phyloP scores from a whole-genome alignment of 2,329 filamentous ascomycete genomes.

The Penicillium brevicompactum region DNA sequence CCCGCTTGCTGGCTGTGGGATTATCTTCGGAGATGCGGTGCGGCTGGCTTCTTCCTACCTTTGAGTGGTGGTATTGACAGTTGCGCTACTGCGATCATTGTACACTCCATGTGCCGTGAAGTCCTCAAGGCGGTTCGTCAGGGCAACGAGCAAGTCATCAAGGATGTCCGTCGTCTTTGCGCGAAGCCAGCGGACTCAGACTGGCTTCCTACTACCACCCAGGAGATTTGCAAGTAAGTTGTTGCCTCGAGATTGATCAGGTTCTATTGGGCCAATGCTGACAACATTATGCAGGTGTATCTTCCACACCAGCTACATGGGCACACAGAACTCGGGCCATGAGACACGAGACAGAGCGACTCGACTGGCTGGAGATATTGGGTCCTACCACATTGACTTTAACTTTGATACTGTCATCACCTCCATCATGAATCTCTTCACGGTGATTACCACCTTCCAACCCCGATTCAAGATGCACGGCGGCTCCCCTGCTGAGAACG shows the following conservation, averaged over 20 bases:
- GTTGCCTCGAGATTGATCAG: background rate
- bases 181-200: constrained; percentile 49
- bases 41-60: constrained; percentile 43
- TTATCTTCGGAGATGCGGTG: constrained; percentile 41
- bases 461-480: constrained; percentile 67
- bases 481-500: constrained; percentile 62
- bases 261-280: background rate
- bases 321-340: constrained; percentile 65
- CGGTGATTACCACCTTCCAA: constrained; percentile 60
- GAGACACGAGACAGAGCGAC: constrained; percentile 70
- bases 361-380: constrained; percentile 62
- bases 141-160: constrained; percentile 54
- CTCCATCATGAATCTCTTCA: constrained; percentile 62
- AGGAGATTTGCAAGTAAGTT: constrained; percentile 58
- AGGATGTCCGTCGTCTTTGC: constrained; percentile 55
- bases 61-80: constrained; percentile 45
- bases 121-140: constrained; percentile 38
- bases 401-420: constrained; percentile 71
- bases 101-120: constrained; percentile 43
- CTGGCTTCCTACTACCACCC: constrained; percentile 58
- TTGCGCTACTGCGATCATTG: constrained; percentile 42
- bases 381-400: constrained; percentile 71
- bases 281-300: constrained; percentile 34
- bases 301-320: constrained; percentile 70
- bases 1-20: constrained; percentile 66